Percentiles rank a stretch among this genome's conserved stretches.
These are phyloP conservation scores for Beverwykella pulmonaria DNA, from an alignment of 495 filamentous ascomycete genomes.

Conservation along the genomic window DNA sequence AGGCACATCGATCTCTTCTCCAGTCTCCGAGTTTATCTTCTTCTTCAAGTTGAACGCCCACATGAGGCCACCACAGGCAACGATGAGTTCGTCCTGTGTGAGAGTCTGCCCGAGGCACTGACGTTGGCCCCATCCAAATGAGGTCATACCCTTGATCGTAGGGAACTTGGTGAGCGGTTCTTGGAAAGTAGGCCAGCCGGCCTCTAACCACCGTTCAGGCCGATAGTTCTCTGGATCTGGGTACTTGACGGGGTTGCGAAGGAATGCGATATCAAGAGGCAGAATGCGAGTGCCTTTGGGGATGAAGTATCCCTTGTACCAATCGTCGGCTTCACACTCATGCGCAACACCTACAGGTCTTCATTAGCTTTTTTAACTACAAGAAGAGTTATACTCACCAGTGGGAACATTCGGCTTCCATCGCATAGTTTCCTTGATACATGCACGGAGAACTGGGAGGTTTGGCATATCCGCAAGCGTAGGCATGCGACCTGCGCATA, in stretches of 20 bases:
- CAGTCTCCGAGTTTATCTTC: constrained; percentile 46
- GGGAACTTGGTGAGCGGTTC: constrained; percentile 42
- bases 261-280: constrained; percentile 41
- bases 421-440: constrained; percentile 40
- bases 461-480: constrained; percentile 31
- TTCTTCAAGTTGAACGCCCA: constrained; percentile 46
- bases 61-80: constrained; percentile 39
- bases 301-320: constrained; percentile 43
- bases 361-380: not conserved
- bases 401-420: constrained; percentile 40
- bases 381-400: constrained; percentile 9
- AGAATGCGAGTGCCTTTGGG: constrained; percentile 42
- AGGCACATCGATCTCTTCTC: constrained; percentile 49
- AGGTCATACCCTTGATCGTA: constrained; percentile 36
- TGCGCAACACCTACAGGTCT: constrained; percentile 29
- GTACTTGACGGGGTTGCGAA: constrained; percentile 43
- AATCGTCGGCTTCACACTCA: constrained; percentile 41
- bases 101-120: constrained; percentile 43
- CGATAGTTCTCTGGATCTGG: constrained; percentile 46
- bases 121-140: constrained; percentile 45
- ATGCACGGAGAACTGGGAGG: constrained; percentile 35
- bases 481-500: constrained; percentile 35
- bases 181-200: constrained; percentile 40
- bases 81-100: constrained; percentile 43
- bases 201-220: constrained; percentile 47